Conservation (phyloP, 805 yeast genomes). For the Teunomyces kruisii region DNA sequence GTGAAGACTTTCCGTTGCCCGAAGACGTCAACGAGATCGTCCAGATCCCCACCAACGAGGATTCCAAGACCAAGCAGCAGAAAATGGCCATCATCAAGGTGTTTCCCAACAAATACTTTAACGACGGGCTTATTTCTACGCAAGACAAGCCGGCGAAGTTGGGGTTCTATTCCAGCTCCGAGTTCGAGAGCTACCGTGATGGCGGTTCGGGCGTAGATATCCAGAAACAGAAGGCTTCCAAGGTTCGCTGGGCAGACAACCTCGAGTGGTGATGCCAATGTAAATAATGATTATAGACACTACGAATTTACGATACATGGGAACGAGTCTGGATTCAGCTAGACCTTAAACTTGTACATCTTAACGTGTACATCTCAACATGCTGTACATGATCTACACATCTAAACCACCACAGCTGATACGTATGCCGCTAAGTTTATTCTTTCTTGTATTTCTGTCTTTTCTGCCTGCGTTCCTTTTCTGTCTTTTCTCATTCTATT, state of each 20-base stretch:
- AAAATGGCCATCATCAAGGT: slow-evolving; percentile 46
- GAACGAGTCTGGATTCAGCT: no score
- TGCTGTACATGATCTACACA: no score
- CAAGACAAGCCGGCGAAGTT: not conserved
- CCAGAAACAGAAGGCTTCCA: slow-evolving; percentile 15
- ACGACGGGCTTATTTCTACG: not conserved
- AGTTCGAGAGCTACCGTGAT: slow-evolving; percentile 2
- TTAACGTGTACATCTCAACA: no score
- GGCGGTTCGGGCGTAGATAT: not conserved
- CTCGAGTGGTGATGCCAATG: slow-evolving; percentile 8
- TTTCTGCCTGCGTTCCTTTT: no score
- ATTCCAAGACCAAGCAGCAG: slow-evolving; percentile 16
- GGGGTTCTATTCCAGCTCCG: slow-evolving; percentile 6
- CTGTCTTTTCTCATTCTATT: no score
- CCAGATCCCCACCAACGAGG: slow-evolving; percentile 52
- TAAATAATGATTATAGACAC: slow-evolving; percentile 1
- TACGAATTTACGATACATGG: slow-evolving; percentile 1
- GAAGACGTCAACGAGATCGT: slow-evolving; percentile 56
- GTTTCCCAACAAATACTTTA: slow-evolving; percentile 13
- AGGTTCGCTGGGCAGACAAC: slow-evolving; percentile 12
- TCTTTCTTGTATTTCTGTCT: no score
- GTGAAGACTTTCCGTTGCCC: slow-evolving; percentile 64
- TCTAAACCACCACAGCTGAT: no score
- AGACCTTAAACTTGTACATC: no score
- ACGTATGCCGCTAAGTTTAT: no score